Percentiles rank a stretch among this genome's conserved stretches.
These are phyloP conservation scores for Alternaria sp. DNA, from an alignment of 2,329 filamentous ascomycete genomes.

Conservation along the genomic window DNA sequence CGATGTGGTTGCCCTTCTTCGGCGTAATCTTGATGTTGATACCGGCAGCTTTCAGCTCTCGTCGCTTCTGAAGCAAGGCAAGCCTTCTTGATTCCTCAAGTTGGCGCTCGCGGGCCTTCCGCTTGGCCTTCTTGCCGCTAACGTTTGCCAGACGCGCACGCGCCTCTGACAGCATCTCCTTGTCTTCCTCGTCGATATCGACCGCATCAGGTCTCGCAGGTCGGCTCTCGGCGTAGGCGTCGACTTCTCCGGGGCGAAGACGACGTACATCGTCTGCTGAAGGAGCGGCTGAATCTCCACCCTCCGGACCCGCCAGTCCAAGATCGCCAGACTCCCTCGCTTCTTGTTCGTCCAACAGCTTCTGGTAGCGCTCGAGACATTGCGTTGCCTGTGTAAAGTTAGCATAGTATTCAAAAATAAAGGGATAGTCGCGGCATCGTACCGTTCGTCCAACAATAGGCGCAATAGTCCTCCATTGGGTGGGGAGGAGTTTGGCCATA, in stretches of 20 bases:
- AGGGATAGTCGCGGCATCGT: not conserved
- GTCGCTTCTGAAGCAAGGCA: conserved; percentile 89
- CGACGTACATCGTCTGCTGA: conserved; percentile 90
- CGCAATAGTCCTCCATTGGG: conserved; percentile 98
- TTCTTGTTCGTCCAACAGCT: conserved; percentile 93
- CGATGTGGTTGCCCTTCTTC: conserved; percentile 95
- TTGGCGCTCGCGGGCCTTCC: conserved; percentile 94
- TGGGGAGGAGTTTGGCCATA: conserved; percentile 97
- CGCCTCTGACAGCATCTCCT: conserved; percentile 98
- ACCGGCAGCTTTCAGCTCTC: conserved; percentile 95
- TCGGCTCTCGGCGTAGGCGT: conserved; percentile 97
- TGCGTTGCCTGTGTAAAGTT: conserved; percentile 72
- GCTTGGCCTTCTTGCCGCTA: conserved; percentile 98
- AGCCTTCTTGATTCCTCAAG: conserved; percentile 91
- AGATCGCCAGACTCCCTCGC: conserved; percentile 82
- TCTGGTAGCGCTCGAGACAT: conserved; percentile 96
- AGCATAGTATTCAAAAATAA: not conserved
- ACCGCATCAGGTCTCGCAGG: conserved; percentile 95
- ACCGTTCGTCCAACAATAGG: conserved; percentile 89
- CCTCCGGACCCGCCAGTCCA: conserved; percentile 82
- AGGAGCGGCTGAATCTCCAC: conserved; percentile 84
- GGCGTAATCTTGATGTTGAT: conserved; percentile 97
- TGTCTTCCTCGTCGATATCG: conserved; percentile 98
- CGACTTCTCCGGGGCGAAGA: conserved; percentile 88
- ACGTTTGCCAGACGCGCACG: conserved; percentile 96